Base-by-base conservation (phyloP, 148 eudicot genomes). In the Fagopyrum esculentum region DNA sequence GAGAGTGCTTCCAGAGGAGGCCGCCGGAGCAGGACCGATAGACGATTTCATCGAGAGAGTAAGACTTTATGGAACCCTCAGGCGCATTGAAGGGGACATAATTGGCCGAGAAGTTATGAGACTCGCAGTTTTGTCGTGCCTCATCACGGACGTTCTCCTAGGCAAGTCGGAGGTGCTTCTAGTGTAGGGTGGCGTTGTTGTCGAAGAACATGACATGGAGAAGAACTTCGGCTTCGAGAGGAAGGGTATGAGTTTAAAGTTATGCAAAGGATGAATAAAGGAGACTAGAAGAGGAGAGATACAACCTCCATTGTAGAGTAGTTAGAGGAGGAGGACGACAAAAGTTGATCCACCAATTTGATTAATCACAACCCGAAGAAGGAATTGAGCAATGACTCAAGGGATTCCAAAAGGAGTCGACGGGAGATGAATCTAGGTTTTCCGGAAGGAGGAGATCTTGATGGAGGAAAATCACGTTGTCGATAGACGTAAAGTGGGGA, bases 31-130 rank as follows among this genome's bases (percentile, higher is more conserved):
- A 81, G 74, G 91, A 85, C 43, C 94, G 91, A 56, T 93, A 93
- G 70, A 93, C 93, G 81, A 93, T 91, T 78, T 93, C 98, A 59
- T 93, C 98, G 73, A 93, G 97, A 69, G 98, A 93, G 83, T 93
- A 93, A 29, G 90, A 88, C 55, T 93, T 93, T 71, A 78, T 64
- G n/a, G 86, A 78, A 59, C 19, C 3, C 4, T 87, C 79, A 9
- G 77, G 80, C 71, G 89, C 84, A 79, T 83, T 80, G 81, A 89
- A 91, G 45, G 97, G 97, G 73, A 89, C 85, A 85, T 91, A 89
- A 19, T 86, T 87, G 75, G 97, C 93, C 61, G 93, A 84, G 87
- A 89, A 91, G 76, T 80, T 77, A 85, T 88, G 84, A 60, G 86
- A 45, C 35, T 82, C 55, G 59, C 72, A 49, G 46, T 75, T 79